Percentiles rank a stretch among this genome's conserved stretches.
Conservation (phyloP, 163 green algal genomes). For the Scenedesmus sp. region DNA sequence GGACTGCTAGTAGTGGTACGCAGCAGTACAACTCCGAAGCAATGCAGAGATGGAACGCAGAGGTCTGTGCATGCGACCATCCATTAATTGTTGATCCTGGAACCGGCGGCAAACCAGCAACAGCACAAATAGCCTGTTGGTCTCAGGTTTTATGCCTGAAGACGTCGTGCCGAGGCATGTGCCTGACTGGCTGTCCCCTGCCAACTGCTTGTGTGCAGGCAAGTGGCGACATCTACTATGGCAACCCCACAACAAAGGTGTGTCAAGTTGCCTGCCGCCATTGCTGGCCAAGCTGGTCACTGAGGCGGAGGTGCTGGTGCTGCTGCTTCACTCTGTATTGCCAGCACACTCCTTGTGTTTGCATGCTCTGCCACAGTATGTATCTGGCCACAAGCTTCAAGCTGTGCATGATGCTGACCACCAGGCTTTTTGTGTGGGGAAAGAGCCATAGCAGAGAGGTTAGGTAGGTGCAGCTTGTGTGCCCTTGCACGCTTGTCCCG, state of each 20-base stretch:
- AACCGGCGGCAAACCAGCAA: no score
- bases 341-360: background rate
- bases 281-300: background rate
- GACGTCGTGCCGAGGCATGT: background rate
- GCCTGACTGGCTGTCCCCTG: background rate
- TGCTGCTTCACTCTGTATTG: background rate
- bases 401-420: no score
- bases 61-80: no score
- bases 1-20: no score
- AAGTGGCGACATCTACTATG: slow-evolving; percentile 75
- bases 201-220: background rate
- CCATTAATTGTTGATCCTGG: no score
- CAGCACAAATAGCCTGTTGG: no score
- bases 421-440: background rate
- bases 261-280: background rate
- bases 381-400: no score
- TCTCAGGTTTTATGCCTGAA: background rate
- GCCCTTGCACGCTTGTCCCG: background rate
- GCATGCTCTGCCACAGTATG: background rate
- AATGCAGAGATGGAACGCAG: no score
- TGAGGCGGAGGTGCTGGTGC: background rate
- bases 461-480: slow-evolving; percentile 1
- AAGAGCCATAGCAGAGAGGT: background rate
- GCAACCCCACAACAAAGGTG: slow-evolving; percentile 78
- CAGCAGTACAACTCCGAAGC: no score